Percentiles rank a stretch among this genome's conserved stretches.
Conservation (phyloP, 2,329 filamentous ascomycete genomes). For the Cryphonectria parasitica region DNA sequence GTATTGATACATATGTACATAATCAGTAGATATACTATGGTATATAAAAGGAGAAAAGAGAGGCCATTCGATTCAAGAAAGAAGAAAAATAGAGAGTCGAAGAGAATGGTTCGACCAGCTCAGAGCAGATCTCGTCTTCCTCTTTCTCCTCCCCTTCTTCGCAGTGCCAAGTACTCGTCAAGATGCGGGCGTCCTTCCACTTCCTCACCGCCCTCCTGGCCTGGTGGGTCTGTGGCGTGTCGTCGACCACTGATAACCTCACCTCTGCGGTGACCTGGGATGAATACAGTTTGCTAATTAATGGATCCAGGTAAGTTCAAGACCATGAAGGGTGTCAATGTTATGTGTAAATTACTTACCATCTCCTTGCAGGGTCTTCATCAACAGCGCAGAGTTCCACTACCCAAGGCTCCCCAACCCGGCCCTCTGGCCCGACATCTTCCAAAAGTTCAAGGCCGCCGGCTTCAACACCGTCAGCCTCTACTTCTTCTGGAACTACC, state of each 20-base stretch:
- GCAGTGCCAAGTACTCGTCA: not conserved
- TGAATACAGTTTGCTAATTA: conserved; percentile 53
- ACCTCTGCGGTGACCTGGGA: conserved; percentile 55
- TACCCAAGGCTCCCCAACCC: conserved; percentile 57
- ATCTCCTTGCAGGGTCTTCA: conserved; percentile 28
- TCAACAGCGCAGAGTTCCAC: conserved; percentile 53
- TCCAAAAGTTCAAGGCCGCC: conserved; percentile 57
- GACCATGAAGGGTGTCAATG: not conserved
- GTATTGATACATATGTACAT: not conserved
- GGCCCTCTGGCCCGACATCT: conserved; percentile 57
- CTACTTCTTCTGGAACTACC: conserved; percentile 57
- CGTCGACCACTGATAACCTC: conserved; percentile 45
- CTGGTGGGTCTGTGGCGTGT: conserved; percentile 31
- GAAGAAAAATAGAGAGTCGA: not conserved
- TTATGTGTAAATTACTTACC: no score
- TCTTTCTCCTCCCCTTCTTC: not conserved
- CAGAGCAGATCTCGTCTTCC: not conserved
- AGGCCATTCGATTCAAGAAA: not conserved
- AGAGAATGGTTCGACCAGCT: not conserved
- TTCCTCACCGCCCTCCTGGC: conserved; percentile 22
- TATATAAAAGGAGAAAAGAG: no score
- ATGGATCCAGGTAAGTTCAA: conserved; percentile 38
- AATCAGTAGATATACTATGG: not conserved
- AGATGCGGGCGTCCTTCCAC: conserved; percentile 22
- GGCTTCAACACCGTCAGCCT: conserved; percentile 56